These are phyloP conservation scores for Gleditsia sinensis DNA, from an alignment of 306 rosid species.

Conservation along the genomic window DNA sequence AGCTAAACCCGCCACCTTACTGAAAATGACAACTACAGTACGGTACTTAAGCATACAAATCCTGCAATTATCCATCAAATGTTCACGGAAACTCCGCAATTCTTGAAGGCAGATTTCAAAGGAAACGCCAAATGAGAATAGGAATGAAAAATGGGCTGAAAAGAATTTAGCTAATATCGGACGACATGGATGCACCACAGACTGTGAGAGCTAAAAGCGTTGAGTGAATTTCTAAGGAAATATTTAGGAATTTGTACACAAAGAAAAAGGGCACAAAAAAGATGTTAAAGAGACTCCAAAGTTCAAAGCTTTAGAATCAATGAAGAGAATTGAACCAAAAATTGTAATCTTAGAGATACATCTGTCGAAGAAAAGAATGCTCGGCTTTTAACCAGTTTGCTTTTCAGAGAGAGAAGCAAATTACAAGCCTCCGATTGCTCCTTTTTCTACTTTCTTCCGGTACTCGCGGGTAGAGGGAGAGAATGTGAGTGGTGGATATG, in stretches of 20 bases:
- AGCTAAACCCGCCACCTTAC: background rate
- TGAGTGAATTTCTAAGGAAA: background rate
- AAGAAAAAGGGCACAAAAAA: background rate
- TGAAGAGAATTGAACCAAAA: constrained; percentile 31
- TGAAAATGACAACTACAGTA: background rate
- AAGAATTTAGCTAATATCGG: constrained; percentile 69
- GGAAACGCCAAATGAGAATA: background rate
- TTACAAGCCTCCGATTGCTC: constrained; percentile 5
- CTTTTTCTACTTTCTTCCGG: constrained; percentile 9
- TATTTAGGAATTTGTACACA: background rate
- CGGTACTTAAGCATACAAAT: constrained; percentile 19
- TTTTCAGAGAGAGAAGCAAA: constrained; percentile 36
- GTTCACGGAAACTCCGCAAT: background rate
- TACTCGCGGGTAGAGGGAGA: constrained; percentile 4
- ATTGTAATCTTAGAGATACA: constrained; percentile 40
- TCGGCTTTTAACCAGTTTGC: constrained; percentile 33
- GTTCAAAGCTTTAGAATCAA: constrained; percentile 39
- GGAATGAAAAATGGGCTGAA: background rate
- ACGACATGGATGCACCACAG: constrained; percentile 69
- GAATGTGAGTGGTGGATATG: constrained; percentile 32
- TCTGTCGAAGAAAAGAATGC: constrained; percentile 29
- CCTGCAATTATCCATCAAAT: constrained; percentile 48
- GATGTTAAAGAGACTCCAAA: constrained; percentile 29
- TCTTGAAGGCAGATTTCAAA: background rate
- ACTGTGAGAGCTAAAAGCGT: background rate